Evolutionary conservation across 352 stramenopile genomes (phyloP), one percentile per base, ranked within the genome.

Genomic region (Halophytophthora batemanensis): DNA sequence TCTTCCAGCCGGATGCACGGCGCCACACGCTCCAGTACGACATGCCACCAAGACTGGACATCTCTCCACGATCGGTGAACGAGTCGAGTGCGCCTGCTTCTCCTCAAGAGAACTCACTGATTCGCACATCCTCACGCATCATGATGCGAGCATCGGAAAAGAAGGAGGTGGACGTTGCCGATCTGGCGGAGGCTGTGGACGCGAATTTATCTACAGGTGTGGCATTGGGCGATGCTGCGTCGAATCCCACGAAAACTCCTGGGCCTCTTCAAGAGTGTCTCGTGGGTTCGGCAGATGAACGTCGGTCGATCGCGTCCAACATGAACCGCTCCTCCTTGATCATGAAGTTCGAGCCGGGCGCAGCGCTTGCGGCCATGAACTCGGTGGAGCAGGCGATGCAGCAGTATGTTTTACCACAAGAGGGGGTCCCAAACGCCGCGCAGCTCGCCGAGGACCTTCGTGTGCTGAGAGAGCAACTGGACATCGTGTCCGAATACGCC

Each of bases 401-500:
- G 35, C 58, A 85, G 22, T 77, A 87, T 42, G 64, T 88, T 15
- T 39, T 90, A 14, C 54, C 69, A 13, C 58, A 69, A 31, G 53
- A 66, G 15, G 53, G 40, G 8, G 31, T 71, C 25, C 51, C 59
- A 23, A 66, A 79, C 19, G 36, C 33, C 33, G 65, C 70, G 1
- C 50, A 77, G 22, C 49, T 89, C 12, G 60, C 56, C 7, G 56
- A 79, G 45, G 66, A 85, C 31, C 66, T 90, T n/a, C 49, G 63
- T 6, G 53, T 82, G 6, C 44, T 93, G 22, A 83, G 77, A 56
- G 76, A 90, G 37, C 80, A 91, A 43, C 40, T 93, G 15, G 79
- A 74, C 36, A 67, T 84, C 28, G 66, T 91, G 19, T 74, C 74
- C 42, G 77, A 90, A 19, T 89, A 86, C 50, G 69, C 90, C 5